Conservation (phyloP, 2,329 filamentous ascomycete species). For the Pyrenochaeta sp. region DNA sequence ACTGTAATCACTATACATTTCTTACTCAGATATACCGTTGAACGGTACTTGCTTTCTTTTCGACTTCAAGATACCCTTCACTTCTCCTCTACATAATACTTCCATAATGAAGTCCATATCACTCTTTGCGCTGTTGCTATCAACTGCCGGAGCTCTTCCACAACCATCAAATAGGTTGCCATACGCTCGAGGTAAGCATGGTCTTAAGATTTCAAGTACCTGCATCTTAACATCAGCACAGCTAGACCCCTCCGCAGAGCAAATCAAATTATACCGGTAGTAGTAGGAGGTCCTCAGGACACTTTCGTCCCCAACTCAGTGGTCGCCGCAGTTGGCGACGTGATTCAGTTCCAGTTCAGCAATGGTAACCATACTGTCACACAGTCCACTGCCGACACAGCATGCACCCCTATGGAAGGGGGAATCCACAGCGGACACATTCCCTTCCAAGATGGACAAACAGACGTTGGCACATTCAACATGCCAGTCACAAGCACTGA, state of each 20-base stretch:
- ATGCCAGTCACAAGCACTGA: slow-evolving; percentile 37
- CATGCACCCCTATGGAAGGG: slow-evolving; percentile 36
- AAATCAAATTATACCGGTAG: slow-evolving; percentile 35
- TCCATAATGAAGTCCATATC: slow-evolving; percentile 23
- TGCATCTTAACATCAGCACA: slow-evolving; percentile 5
- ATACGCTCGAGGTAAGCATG: slow-evolving; percentile 4
- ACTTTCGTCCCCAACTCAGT: slow-evolving; percentile 39
- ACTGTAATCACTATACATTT: slow-evolving; percentile 21
- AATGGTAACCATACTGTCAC: slow-evolving; percentile 45
- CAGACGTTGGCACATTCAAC: slow-evolving; percentile 41
- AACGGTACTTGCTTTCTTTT: slow-evolving; percentile 22
- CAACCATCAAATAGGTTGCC: slow-evolving; percentile 10
- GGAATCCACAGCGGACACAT: slow-evolving; percentile 42
- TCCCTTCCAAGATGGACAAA: slow-evolving; percentile 36
- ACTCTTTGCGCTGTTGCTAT: slow-evolving; percentile 17
- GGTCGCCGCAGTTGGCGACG: slow-evolving; percentile 36
- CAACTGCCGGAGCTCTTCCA: slow-evolving; percentile 24
- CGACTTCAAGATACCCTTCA: slow-evolving; percentile 3
- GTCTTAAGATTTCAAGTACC: background rate
- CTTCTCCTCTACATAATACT: slow-evolving; percentile 1
- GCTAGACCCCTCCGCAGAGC: slow-evolving; percentile 30
- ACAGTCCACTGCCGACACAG: slow-evolving; percentile 30
- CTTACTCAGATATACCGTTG: slow-evolving; percentile 27
- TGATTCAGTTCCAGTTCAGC: slow-evolving; percentile 41
- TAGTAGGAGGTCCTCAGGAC: slow-evolving; percentile 40